These are phyloP conservation scores for Cardiospermum halicacabum DNA, from an alignment of 345 rosid genomes.

Conservation along the genomic window DNA sequence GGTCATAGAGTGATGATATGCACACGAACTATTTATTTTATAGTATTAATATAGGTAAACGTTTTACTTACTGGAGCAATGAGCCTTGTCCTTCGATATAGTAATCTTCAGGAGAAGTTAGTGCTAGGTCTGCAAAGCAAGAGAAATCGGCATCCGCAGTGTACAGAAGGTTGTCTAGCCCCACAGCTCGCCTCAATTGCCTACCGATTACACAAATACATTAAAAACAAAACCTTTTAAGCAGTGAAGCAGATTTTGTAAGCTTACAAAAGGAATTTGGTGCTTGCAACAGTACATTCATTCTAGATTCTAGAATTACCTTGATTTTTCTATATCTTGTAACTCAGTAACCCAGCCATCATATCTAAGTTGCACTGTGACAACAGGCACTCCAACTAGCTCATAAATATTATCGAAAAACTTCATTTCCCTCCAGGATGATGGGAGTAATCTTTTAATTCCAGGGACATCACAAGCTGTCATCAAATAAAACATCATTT, in stretches of 20 bases:
- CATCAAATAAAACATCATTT: slow-evolving; percentile 9
- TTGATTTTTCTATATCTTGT: slow-evolving; percentile 69
- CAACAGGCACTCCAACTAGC: slow-evolving; percentile 91
- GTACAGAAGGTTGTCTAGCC: slow-evolving; percentile 90
- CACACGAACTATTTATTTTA: not conserved
- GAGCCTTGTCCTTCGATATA: slow-evolving; percentile 94
- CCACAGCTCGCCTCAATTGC: slow-evolving; percentile 73
- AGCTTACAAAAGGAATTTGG: not conserved
- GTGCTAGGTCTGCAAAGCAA: slow-evolving; percentile 92
- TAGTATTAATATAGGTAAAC: not conserved
- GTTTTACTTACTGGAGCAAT: slow-evolving; percentile 82
- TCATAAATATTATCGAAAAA: slow-evolving; percentile 77
- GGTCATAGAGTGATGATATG: not conserved
- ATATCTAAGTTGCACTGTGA: slow-evolving; percentile 90
- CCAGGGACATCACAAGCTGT: slow-evolving; percentile 97
- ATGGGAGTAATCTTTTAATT: slow-evolving; percentile 85
- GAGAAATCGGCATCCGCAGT: slow-evolving; percentile 99
- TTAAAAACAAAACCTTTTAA: not conserved
- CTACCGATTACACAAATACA: slow-evolving; percentile 28
- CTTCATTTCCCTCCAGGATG: slow-evolving; percentile 67
- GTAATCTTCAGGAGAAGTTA: slow-evolving; percentile 88
- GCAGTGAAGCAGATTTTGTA: not conserved
- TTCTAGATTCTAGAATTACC: slow-evolving; percentile 36
- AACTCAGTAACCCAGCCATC: slow-evolving; percentile 98
- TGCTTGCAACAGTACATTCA: not conserved